Evolutionary conservation across 2,329 filamentous ascomycete species (phyloP).

Genomic region (Fusarium annulatum): DNA sequence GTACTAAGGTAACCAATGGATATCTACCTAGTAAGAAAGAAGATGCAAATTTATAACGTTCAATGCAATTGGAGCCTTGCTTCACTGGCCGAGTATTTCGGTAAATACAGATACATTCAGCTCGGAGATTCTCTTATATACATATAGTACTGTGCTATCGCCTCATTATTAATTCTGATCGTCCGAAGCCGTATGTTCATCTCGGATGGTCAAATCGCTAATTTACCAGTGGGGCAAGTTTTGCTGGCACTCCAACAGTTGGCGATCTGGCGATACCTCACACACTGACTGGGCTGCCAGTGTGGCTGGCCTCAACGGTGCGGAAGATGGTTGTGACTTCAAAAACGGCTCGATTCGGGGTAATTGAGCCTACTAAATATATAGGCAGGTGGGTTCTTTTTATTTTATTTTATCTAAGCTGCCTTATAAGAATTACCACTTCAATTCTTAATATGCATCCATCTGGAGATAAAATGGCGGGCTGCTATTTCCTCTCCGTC

Average conservation of each 20-base stretch:
- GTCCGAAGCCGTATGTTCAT: constrained; percentile 17
- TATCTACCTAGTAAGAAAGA: not conserved
- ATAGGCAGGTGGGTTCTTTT: not conserved
- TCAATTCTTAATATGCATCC: not conserved
- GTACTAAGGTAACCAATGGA: not conserved
- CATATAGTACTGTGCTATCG: not conserved
- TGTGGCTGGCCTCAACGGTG: constrained; percentile 37
- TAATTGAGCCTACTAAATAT: not conserved
- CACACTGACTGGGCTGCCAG: not conserved
- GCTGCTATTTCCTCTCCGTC: constrained; percentile 11
- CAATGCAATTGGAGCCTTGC: not conserved
- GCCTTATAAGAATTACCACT: not conserved
- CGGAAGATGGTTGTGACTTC: not conserved
- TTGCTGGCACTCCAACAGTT: constrained; percentile 21
- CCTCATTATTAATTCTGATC: constrained; percentile 30
- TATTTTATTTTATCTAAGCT: too few relatives aligned
- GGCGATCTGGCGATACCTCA: constrained; percentile 25
- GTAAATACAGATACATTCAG: not conserved
- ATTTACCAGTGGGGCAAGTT: constrained; percentile 21
- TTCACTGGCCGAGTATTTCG: not conserved
- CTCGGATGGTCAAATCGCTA: constrained; percentile 30
- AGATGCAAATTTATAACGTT: not conserved
- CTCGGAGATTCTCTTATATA: not conserved
- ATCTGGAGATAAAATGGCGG: not conserved
- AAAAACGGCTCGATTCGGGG: not conserved